Conservation (phyloP, 2,329 filamentous ascomycete genomes). For the Myriosclerotinia curreyana region DNA sequence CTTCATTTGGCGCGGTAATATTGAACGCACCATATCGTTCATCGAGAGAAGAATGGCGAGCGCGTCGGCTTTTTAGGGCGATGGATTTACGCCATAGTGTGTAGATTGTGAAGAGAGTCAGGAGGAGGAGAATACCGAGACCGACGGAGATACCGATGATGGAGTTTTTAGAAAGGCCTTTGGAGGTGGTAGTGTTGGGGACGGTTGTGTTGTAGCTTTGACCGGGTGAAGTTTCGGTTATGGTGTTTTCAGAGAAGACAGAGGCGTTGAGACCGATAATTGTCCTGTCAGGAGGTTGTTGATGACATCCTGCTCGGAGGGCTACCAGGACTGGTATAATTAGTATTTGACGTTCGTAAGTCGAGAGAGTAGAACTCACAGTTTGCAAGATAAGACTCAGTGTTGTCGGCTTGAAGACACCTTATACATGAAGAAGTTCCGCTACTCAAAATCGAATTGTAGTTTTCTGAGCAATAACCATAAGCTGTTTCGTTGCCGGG, state of each 20-base stretch:
- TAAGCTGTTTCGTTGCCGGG: constrained; percentile 30
- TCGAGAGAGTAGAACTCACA: constrained; percentile 23
- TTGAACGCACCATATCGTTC: constrained; percentile 15
- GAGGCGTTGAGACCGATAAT: constrained; percentile 33
- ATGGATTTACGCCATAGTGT: neutral
- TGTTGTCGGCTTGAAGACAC: constrained; percentile 24
- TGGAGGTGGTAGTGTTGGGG: constrained; percentile 17
- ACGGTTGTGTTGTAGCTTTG: constrained; percentile 21
- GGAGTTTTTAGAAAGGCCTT: constrained; percentile 26
- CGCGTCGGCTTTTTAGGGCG: neutral
- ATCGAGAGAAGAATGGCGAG: constrained; percentile 7
- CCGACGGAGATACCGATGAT: constrained; percentile 35
- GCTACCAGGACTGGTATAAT: constrained; percentile 3
- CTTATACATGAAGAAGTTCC: constrained; percentile 20
- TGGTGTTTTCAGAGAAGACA: constrained; percentile 32
- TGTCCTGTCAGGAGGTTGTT: constrained; percentile 29
- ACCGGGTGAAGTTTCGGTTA: constrained; percentile 31
- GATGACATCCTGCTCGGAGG: constrained; percentile 33
- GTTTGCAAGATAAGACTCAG: constrained; percentile 28
- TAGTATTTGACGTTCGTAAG: neutral
- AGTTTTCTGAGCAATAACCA: constrained; percentile 34
- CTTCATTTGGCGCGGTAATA: constrained; percentile 17
- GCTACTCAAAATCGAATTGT: constrained; percentile 27
- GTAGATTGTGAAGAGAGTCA: constrained; percentile 11
- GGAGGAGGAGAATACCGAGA: constrained; percentile 24